These are phyloP conservation scores for Neonectria sp. DNA, from an alignment of 2,329 filamentous ascomycete species.

Conservation along the genomic window DNA sequence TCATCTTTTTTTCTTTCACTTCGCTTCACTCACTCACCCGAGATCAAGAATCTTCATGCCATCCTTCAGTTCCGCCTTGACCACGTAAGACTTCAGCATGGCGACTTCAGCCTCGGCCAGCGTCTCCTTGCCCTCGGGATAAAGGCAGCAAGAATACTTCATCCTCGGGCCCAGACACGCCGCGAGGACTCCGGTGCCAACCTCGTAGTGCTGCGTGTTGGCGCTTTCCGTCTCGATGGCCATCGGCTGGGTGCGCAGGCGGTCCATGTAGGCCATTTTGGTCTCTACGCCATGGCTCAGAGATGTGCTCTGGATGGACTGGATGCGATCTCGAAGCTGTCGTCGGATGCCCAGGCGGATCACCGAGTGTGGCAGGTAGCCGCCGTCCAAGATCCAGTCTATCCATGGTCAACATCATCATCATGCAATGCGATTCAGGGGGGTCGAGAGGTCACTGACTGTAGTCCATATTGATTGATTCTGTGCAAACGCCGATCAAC, in stretches of 20 bases:
- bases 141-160: slow-evolving; percentile 81
- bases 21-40: slow-evolving; percentile 60
- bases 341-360: slow-evolving; percentile 77
- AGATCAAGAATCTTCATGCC: slow-evolving; percentile 75
- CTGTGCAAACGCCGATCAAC: too few relatives aligned
- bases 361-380: slow-evolving; percentile 74
- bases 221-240: slow-evolving; percentile 77
- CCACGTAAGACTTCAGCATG: slow-evolving; percentile 76
- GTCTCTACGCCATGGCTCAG: slow-evolving; percentile 67
- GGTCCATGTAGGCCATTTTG: slow-evolving; percentile 76
- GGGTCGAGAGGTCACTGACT: slow-evolving; percentile 14
- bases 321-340: slow-evolving; percentile 74
- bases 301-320: slow-evolving; percentile 67
- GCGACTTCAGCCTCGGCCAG: slow-evolving; percentile 76
- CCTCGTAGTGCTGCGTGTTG: slow-evolving; percentile 81
- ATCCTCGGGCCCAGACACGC: slow-evolving; percentile 77
- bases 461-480: slow-evolving; percentile 33
- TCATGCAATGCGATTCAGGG: background rate
- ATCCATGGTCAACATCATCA: background rate
- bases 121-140: slow-evolving; percentile 74
- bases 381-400: slow-evolving; percentile 75
- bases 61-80: slow-evolving; percentile 71
- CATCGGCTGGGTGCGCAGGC: slow-evolving; percentile 73
- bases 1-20: background rate
- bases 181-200: slow-evolving; percentile 74